Evolutionary conservation across 2,329 filamentous ascomycete genomes (phyloP), one percentile per base, ranked within the genome.

Genomic region (Fulvia fulva): DNA sequence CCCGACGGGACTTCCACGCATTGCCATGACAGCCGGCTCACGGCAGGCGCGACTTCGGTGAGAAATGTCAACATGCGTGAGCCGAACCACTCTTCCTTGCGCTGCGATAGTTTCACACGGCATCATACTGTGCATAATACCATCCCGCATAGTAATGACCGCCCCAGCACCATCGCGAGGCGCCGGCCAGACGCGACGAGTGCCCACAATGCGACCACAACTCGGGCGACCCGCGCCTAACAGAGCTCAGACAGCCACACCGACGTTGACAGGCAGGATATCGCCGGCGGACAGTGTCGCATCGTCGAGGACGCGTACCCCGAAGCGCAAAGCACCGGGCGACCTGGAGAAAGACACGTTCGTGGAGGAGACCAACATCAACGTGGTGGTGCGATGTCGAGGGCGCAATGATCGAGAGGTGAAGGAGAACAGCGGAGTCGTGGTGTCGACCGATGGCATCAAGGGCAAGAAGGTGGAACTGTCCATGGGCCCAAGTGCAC

Each of bases 331-430:
- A 74, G 90, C 94, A 67, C 84, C 90, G 69, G 90, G 95, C 37
- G 68, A 67, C 8, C 34, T 59, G 5, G 92, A 93, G 46, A 74
- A 82, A 5, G 85, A 89, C 14, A n/a, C 37, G 56, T 69, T 55
- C 9, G 83, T 83, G 53, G 87, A 92, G 67, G 91, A 96, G 74
- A 97, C 93, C 7, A 99, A 97, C 73, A 99, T 99, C 76, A 94
- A 95, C 72, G 94, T 99, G 49, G 92, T 97, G 32, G 95, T 99
- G 58, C 84, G 94, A 63, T 99, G 93, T 77, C 85, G 94, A 66
- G 94, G 93, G 5, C 88, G 94, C 63, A 97, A 90, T 72, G 90
- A 96, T 67, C 87, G 93, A 65, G 94, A 99, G 77, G 87, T 97
- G 54, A 84, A 87, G 67, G 94, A 99, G 74, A 99, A 96, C 75